phyloP scores from a whole-genome alignment of 495 filamentous ascomycete genomes.

The Penicillium canariense region DNA sequence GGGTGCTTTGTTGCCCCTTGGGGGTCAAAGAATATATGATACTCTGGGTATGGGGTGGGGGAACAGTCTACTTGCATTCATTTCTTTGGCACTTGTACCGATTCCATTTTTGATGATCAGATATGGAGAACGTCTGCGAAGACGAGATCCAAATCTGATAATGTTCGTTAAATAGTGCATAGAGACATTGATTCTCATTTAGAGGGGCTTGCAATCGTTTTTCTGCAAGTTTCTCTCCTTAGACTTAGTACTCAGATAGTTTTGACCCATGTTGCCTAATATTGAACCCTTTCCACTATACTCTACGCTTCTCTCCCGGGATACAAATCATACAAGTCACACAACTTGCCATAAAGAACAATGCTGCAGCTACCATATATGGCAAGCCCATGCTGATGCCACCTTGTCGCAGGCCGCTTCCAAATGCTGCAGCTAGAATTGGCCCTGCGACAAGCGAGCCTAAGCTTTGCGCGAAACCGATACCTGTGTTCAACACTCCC shows the following conservation, averaged over 20 bases:
- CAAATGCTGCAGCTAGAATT: not conserved
- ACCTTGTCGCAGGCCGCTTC: not conserved
- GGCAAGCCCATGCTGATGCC: not conserved
- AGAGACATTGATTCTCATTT: no score
- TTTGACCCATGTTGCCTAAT: not conserved
- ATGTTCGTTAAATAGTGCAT: not conserved
- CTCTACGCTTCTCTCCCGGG: not conserved
- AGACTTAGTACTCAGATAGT: no score
- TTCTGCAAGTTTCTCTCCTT: no score
- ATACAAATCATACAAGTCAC: not conserved
- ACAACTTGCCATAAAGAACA: not conserved
- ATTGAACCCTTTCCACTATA: not conserved
- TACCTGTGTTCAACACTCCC: not conserved
- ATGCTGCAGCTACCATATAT: not conserved
- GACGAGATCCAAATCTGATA: not conserved
- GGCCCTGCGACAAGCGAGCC: not conserved
- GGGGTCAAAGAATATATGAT: slow-evolving; percentile 35
- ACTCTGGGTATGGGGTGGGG: slow-evolving; percentile 39
- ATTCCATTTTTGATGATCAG: not conserved
- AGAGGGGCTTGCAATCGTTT: no score
- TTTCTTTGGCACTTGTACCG: slow-evolving; percentile 24
- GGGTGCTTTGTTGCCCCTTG: slow-evolving; percentile 39
- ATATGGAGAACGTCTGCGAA: not conserved
- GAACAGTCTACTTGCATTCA: slow-evolving; percentile 36
- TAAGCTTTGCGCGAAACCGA: not conserved